Base-by-base conservation (phyloP, 192 early-diverging fungal species). In the Coemansia sp. region DNA sequence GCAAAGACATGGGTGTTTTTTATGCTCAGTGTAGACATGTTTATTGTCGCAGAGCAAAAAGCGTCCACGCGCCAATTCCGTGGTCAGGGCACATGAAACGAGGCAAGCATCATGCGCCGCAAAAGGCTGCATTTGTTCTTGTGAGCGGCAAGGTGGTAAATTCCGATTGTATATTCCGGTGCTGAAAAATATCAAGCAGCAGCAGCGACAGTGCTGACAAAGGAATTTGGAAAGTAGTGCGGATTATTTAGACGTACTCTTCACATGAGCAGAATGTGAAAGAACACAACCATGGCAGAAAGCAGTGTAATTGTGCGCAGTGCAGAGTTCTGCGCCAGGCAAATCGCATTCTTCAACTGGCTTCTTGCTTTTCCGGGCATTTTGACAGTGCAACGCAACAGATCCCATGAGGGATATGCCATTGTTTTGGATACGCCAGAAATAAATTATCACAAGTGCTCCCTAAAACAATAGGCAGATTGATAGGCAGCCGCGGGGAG, bases 321-420 rank as follows among this genome's bases (percentile, higher is more conserved):
- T 21, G 48, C 48, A 49, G 48, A 21, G 17, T 19, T 49, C 48
- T 49, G 48, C 48, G n/a, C 19, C 48, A n/a, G 19, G 48, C 41
- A 49, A 49, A 49, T 49, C 19, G 48, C 48, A 49, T 49, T n/a
- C 48, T 49, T n/a, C 48, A 15, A 49, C 19, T 19, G n/a, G 48
- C 48, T 49, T 49, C 48, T 49, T n/a, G 48, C 48, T 49, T 49
- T n/a, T 45, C 32, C 19, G 48, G 48, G n/a, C 48, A 49, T 49
- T 49, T 49, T 17, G n/a, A 49, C 48, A 49, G 48, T 19, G 19
- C n/a, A n/a, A 21, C n/a, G 19, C 48, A 49, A 17, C 48, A 8
- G n/a, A 8, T n/a, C 48, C 15, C 48, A n/a, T 49, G 48, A 45
- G 41, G 8, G 15, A 45, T 45, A n/a, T 45, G 41, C 41, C 41